Percentiles rank a stretch among this genome's conserved stretches.
Conservation (phyloP, 495 filamentous ascomycete species). For the Bacidia rubella region DNA sequence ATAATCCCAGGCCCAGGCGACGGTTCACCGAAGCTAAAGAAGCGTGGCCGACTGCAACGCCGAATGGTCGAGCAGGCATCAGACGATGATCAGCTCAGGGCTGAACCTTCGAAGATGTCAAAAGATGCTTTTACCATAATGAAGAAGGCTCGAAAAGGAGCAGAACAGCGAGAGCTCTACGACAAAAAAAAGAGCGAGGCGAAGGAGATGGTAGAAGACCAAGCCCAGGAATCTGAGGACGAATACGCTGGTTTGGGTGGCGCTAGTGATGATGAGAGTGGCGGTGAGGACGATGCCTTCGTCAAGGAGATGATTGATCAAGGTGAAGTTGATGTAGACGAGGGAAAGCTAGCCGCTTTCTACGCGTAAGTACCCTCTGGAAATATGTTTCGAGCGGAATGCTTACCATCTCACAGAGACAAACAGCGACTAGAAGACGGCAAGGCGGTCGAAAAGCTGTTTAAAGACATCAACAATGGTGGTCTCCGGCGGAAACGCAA, state of each 20-base stretch:
- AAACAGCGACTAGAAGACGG: conserved; percentile 58
- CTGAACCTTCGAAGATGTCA: conserved; percentile 33
- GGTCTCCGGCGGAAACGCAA: conserved; percentile 65
- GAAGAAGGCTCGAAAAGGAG: conserved; percentile 46
- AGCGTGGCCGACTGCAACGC: conserved; percentile 46
- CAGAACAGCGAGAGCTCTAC: conserved; percentile 43
- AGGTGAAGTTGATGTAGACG: conserved; percentile 57
- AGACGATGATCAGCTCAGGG: conserved; percentile 30
- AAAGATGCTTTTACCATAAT: conserved; percentile 60
- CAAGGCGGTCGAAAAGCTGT: conserved; percentile 75
- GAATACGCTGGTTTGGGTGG: conserved; percentile 94
- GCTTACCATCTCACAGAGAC: conserved; percentile 31
- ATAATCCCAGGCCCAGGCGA: conserved; percentile 30
- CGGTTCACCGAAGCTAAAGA: conserved; percentile 47
- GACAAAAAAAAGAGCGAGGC: conserved; percentile 83
- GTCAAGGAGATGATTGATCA: conserved; percentile 86
- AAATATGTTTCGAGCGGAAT: conserved; percentile 4
- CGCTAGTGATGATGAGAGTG: conserved; percentile 72
- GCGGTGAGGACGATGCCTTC: conserved; percentile 53
- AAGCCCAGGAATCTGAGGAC: conserved; percentile 94
- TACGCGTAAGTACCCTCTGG: conserved; percentile 56
- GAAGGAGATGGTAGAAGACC: conserved; percentile 76
- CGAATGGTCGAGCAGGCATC: conserved; percentile 20
- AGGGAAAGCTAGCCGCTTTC: conserved; percentile 67
- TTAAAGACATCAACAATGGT: conserved; percentile 83